Evolutionary conservation across 2,329 filamentous ascomycete genomes (phyloP).

Genomic region (Monilinia laxa): DNA sequence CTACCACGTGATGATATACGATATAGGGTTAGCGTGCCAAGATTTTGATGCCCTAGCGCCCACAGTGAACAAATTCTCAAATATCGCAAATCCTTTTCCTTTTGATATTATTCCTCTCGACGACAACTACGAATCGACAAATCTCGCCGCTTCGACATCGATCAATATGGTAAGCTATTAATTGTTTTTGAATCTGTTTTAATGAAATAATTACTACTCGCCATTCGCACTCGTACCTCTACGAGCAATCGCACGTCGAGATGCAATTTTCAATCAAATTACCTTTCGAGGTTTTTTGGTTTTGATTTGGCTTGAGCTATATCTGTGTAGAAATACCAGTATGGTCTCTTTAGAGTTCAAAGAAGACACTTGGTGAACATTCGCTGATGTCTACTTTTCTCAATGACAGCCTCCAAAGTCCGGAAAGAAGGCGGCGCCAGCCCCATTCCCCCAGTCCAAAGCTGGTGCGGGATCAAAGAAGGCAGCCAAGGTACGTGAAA

Average conservation of each 20-base stretch:
- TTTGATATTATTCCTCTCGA: conserved; percentile 31
- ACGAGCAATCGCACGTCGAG: conserved; percentile 43
- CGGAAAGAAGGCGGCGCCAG: conserved; percentile 96
- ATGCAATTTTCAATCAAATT: conserved; percentile 38
- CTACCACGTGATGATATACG: conserved; percentile 4
- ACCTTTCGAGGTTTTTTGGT: conserved; percentile 42
- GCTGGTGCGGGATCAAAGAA: conserved; percentile 82
- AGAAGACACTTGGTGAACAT: conserved; percentile 79
- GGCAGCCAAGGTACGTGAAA: conserved; percentile 80
- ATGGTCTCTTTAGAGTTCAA: conserved; percentile 85
- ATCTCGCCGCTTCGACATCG: conserved; percentile 44
- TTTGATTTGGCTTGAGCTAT: conserved; percentile 67
- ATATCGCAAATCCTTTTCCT: conserved; percentile 31
- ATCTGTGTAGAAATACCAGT: conserved; percentile 43
- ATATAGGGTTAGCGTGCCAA: conserved; percentile 28
- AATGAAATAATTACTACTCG: conserved; percentile 38
- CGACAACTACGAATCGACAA: conserved; percentile 29
- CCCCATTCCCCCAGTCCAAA: conserved; percentile 94
- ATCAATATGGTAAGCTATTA: conserved; percentile 62
- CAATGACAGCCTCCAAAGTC: conserved; percentile 99
- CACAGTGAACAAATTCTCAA: conserved; percentile 25
- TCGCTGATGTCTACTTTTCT: conserved; percentile 98
- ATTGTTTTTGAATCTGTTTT: conserved; percentile 37
- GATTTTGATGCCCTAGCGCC: conserved; percentile 30
- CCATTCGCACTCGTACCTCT: conserved; percentile 42